Evolutionary conservation across 2,329 filamentous ascomycete genomes (phyloP).

Genomic region (Xylogone sp.): DNA sequence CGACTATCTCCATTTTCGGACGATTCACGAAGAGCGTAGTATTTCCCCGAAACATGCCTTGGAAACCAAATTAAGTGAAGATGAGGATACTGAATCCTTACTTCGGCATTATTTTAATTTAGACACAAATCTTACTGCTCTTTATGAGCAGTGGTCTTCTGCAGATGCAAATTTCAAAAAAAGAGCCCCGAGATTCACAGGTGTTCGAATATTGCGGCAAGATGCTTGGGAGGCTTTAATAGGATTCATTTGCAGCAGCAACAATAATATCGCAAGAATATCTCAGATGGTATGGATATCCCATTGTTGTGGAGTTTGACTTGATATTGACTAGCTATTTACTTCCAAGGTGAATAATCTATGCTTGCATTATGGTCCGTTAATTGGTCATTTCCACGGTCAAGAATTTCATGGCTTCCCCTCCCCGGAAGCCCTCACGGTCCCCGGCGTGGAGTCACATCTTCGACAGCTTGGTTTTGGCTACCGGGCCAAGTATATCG

Average conservation of each 20-base stretch:
- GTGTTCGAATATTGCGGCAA: slow-evolving; percentile 88
- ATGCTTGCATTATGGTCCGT: slow-evolving; percentile 77
- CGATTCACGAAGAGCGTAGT: slow-evolving; percentile 50
- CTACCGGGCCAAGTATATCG: slow-evolving; percentile 90
- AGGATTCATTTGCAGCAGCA: slow-evolving; percentile 96
- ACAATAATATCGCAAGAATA: slow-evolving; percentile 95
- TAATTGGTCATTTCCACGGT: slow-evolving; percentile 67
- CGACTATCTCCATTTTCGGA: slow-evolving; percentile 74
- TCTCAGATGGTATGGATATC: slow-evolving; percentile 73
- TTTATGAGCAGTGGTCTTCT: slow-evolving; percentile 85
- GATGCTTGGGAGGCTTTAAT: slow-evolving; percentile 94
- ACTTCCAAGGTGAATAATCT: slow-evolving; percentile 71
- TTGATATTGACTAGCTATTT: background rate
- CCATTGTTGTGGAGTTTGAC: background rate
- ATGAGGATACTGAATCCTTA: slow-evolving; percentile 70
- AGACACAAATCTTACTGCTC: slow-evolving; percentile 63
- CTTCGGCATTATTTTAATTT: slow-evolving; percentile 86
- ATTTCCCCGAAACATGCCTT: slow-evolving; percentile 34
- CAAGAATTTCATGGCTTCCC: slow-evolving; percentile 87
- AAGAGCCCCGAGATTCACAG: slow-evolving; percentile 81
- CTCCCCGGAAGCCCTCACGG: slow-evolving; percentile 66
- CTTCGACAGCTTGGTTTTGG: slow-evolving; percentile 86
- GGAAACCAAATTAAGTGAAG: slow-evolving; percentile 31
- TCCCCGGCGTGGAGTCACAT: slow-evolving; percentile 71
- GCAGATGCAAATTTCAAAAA: slow-evolving; percentile 85